Percentiles rank a stretch among this genome's conserved stretches.
These are phyloP conservation scores for Cadophora malorum DNA, from an alignment of 2,329 filamentous ascomycete genomes.

Conservation along the genomic window DNA sequence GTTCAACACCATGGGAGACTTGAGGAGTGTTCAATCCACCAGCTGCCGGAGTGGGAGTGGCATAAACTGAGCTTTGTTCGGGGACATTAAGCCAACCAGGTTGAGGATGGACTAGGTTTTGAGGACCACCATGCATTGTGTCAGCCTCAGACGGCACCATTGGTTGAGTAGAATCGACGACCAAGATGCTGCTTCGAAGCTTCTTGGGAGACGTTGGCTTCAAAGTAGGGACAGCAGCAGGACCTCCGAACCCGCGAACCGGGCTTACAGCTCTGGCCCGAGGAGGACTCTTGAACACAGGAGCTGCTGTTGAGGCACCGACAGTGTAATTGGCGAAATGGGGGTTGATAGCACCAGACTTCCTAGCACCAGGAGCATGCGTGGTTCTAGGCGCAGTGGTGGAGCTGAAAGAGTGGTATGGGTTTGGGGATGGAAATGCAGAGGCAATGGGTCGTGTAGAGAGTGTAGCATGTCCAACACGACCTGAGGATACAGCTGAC, in stretches of 20 bases:
- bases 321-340: not conserved
- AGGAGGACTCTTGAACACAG: constrained; percentile 3
- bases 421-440: not conserved
- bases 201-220: constrained; percentile 8
- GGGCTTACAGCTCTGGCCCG: not conserved
- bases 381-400: not conserved
- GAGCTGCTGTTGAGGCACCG: not conserved
- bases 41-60: not conserved
- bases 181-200: constrained; percentile 1
- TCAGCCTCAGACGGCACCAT: not conserved
- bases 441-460: not conserved
- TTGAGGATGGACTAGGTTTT: not conserved
- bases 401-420: not conserved
- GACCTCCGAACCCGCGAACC: not conserved
- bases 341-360: constrained; percentile 1
- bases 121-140: not conserved
- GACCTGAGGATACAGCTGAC: not conserved
- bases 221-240: not conserved
- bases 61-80: not conserved
- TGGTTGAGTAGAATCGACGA: not conserved
- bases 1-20: not conserved
- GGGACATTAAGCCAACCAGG: not conserved
- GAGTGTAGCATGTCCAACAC: not conserved
- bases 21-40: not conserved
- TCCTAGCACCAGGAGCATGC: constrained; percentile 4